Conservation (phyloP, 441 rosid genomes). For the Pelargonium myrrhifolium region DNA sequence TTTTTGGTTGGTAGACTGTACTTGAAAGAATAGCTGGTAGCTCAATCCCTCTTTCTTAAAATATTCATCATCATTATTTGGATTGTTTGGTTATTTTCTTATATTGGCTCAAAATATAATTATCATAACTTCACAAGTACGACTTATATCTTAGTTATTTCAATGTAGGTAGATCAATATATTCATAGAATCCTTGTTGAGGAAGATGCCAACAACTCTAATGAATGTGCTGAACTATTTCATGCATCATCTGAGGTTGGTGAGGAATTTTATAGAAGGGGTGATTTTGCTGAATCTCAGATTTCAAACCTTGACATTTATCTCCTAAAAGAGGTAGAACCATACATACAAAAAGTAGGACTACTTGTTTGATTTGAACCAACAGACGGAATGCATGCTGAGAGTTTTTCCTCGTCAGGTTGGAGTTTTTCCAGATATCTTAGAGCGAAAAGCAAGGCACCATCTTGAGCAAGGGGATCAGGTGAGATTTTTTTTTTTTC, state of each 20-base stretch:
- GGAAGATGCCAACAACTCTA: conserved; percentile 46
- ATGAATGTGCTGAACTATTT: conserved; percentile 41
- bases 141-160: conserved; percentile 2
- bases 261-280: conserved; percentile 53
- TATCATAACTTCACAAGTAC: neutral
- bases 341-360: neutral
- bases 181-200: conserved; percentile 73
- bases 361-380: conserved; percentile 7
- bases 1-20: neutral
- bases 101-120: neutral
- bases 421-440: conserved; percentile 73
- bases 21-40: conserved; percentile 9
- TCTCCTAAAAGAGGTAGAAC: conserved; percentile 54
- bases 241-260: conserved; percentile 62
- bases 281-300: conserved; percentile 66
- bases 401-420: conserved; percentile 40
- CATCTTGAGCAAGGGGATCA: conserved; percentile 71
- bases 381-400: conserved; percentile 11
- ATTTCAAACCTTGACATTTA: conserved; percentile 48
- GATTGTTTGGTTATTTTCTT: neutral
- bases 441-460: conserved; percentile 57
- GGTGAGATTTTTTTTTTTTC: conserved; percentile 36
- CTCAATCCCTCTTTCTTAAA: conserved; percentile 6
- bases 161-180: conserved; percentile 68
- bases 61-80: conserved; percentile 6